These are phyloP conservation scores for Hypoxylon sp. DNA, from an alignment of 2,329 filamentous ascomycete species.

Conservation along the genomic window DNA sequence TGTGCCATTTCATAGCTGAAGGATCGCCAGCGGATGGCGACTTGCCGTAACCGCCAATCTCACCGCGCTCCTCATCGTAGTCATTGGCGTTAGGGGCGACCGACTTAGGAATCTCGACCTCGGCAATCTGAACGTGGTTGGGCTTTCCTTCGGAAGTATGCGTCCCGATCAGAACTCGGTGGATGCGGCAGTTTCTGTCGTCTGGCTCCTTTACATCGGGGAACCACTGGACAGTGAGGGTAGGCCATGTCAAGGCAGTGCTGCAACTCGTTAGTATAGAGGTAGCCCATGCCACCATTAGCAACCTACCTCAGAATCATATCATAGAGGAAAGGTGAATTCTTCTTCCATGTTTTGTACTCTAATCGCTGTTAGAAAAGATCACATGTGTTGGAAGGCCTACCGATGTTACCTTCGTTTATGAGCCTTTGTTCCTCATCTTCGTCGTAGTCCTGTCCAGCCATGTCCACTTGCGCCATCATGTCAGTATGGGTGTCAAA, in stretches of 20 bases:
- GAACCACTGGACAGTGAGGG: constrained; percentile 97
- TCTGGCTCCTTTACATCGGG: constrained; percentile 92
- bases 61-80: constrained; percentile 91
- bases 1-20: constrained; percentile 85
- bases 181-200: constrained; percentile 88
- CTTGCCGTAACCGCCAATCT: constrained; percentile 93
- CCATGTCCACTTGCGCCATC: constrained; percentile 61
- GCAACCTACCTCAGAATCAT: constrained; percentile 83
- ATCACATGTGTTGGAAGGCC: neutral
- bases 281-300: constrained; percentile 8
- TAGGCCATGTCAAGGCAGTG: constrained; percentile 96
- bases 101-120: constrained; percentile 91
- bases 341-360: constrained; percentile 99
- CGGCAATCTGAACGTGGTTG: constrained; percentile 95
- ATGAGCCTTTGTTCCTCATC: constrained; percentile 87
- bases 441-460: constrained; percentile 76
- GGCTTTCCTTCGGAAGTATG: constrained; percentile 89
- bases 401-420: constrained; percentile 79
- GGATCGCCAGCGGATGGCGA: constrained; percentile 68
- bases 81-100: constrained; percentile 81
- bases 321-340: constrained; percentile 97
- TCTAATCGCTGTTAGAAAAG: constrained; percentile 66
- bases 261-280: constrained; percentile 54
- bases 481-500: constrained; percentile 38
- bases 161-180: constrained; percentile 92